Percentiles rank a stretch among this genome's conserved stretches.
Conservation (phyloP, 768 basidiomycete genomes). For the Amanita polypyramis region DNA sequence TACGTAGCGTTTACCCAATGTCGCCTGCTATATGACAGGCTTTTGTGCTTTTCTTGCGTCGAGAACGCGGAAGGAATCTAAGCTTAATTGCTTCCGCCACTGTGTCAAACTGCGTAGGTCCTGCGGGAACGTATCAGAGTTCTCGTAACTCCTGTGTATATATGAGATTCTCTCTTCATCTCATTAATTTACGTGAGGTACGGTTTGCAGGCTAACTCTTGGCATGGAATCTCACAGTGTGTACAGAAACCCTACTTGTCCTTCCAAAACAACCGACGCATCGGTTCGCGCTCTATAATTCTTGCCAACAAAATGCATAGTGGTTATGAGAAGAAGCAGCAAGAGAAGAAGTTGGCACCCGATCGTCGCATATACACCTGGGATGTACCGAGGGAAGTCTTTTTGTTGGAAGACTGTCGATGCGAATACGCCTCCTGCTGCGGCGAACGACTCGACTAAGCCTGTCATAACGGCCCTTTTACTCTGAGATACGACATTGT, state of each 20-base stretch:
- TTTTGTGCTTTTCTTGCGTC: neutral
- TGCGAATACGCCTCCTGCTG: conserved; percentile 38
- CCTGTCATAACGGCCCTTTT: conserved; percentile 40
- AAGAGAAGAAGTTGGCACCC: conserved; percentile 33
- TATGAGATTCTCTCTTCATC: too few species aligned
- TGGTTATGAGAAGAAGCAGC: conserved; percentile 27
- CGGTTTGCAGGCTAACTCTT: neutral
- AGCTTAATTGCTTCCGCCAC: neutral
- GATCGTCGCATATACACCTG: conserved; percentile 37
- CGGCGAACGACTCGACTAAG: conserved; percentile 35
- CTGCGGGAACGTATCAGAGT: neutral
- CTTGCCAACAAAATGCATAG: conserved; percentile 24
- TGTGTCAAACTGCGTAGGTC: neutral
- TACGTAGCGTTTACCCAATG: neutral
- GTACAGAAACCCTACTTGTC: conserved; percentile 29
- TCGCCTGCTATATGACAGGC: neutral
- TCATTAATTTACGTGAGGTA: too few species aligned
- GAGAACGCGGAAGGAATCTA: neutral
- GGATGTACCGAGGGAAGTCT: conserved; percentile 34
- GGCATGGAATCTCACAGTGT: conserved; percentile 20
- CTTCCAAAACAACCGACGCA: conserved; percentile 17
- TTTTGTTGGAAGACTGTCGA: conserved; percentile 35
- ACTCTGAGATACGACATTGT: conserved; percentile 39
- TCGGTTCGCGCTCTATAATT: conserved; percentile 23
- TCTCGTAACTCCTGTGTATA: neutral